A percentile compares a stretch with the other conserved stretches of the same genome.
phyloP scores from a whole-genome alignment of 495 filamentous ascomycete genomes.

The Aspergillus mulundensis region DNA sequence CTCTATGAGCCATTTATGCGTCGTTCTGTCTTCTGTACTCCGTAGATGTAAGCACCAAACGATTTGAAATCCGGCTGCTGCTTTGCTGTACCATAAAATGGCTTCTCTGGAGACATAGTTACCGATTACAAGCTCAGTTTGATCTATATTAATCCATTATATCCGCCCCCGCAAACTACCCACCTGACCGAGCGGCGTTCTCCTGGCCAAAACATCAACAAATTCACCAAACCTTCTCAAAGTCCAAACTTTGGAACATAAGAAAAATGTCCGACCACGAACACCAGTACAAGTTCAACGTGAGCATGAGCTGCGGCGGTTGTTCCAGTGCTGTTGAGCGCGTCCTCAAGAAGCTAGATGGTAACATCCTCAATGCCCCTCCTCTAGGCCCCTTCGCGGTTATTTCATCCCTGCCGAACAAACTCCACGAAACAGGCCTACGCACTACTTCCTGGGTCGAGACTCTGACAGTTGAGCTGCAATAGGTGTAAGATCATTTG shows the following conservation, averaged over 20 bases:
- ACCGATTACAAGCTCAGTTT: too few relatives aligned
- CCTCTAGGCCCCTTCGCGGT: not conserved
- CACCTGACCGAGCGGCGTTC: not conserved
- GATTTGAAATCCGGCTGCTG: not conserved
- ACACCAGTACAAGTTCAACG: slow-evolving; percentile 67
- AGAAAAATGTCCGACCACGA: slow-evolving; percentile 45
- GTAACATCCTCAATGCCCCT: slow-evolving; percentile 48
- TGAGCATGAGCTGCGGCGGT: slow-evolving; percentile 65
- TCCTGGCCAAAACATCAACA: not conserved
- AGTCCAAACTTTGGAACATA: not conserved
- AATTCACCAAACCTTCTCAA: not conserved
- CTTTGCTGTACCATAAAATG: too few relatives aligned
- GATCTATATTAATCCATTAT: not conserved
- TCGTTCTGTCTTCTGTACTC: not conserved
- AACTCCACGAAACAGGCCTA: not conserved
- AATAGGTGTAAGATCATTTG: slow-evolving; percentile 78
- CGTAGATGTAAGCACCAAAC: not conserved
- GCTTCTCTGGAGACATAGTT: too few relatives aligned
- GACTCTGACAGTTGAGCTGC: not conserved
- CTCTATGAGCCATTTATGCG: slow-evolving; percentile 11
- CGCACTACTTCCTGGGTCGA: not conserved
- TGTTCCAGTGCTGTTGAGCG: slow-evolving; percentile 74
- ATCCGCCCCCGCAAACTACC: not conserved
- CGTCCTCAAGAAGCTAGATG: slow-evolving; percentile 93
- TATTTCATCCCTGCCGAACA: not conserved